Percentiles rank a stretch among this genome's conserved stretches.
Evolutionary conservation across 164 flowering plant genomes (phyloP).

Genomic region (Annona squamosa): DNA sequence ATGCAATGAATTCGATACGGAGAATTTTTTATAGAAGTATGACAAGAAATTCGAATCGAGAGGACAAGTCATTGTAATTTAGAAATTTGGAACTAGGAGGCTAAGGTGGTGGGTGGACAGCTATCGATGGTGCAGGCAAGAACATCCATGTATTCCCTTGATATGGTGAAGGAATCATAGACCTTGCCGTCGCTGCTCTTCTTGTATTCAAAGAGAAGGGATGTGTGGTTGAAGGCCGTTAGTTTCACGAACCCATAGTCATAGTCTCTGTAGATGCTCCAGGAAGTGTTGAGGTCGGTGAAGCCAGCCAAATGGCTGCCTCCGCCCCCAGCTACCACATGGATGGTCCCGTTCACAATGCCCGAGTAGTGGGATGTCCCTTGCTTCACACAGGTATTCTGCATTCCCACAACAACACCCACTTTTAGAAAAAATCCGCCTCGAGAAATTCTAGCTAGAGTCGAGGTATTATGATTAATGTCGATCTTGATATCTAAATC

Average conservation of each 20-base stretch:
- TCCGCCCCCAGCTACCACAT: constrained; percentile 80
- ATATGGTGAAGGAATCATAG: constrained; percentile 75
- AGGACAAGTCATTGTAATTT: no score
- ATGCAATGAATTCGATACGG: no score
- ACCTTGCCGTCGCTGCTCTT: constrained; percentile 74
- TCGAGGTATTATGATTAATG: not conserved
- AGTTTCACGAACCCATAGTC: constrained; percentile 82
- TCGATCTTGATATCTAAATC: not conserved
- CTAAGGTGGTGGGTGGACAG: constrained; percentile 34
- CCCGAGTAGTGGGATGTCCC: constrained; percentile 59
- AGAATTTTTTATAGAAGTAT: no score
- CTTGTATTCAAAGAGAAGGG: constrained; percentile 40
- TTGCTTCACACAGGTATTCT: constrained; percentile 56
- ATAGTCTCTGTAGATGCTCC: constrained; percentile 65
- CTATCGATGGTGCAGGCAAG: constrained; percentile 62
- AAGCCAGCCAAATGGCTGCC: constrained; percentile 58
- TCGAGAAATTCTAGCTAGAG: not conserved
- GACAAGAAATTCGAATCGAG: no score
- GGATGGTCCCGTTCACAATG: constrained; percentile 61
- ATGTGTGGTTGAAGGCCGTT: constrained; percentile 46
- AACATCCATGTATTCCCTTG: constrained; percentile 71
- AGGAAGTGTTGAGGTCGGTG: constrained; percentile 29
- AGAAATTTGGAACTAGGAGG: not conserved
- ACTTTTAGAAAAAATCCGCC: not conserved
- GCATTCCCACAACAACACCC: constrained; percentile 1